Percentiles rank a stretch among this genome's conserved stretches.
phyloP scores from a whole-genome alignment of 176 grass and related monocot genomes.

The Metroxylon sagu region DNA sequence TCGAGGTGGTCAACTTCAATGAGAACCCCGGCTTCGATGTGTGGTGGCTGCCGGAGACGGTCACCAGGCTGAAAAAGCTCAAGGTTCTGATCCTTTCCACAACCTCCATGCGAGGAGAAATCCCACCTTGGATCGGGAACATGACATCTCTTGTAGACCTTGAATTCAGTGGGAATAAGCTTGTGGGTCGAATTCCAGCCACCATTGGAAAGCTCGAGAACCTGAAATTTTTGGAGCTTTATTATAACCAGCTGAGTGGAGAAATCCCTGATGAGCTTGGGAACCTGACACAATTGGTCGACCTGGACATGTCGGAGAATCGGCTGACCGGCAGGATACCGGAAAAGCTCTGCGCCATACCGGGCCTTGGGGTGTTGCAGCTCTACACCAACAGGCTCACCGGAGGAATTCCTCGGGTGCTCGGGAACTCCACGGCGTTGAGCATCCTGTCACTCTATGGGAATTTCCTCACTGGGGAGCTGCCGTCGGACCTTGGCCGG shows the following conservation, averaged over 20 bases:
- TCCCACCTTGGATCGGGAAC: constrained; percentile 80
- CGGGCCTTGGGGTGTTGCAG: constrained; percentile 52
- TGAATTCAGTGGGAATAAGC: constrained; percentile 62
- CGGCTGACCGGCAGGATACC: constrained; percentile 53
- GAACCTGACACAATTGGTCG: constrained; percentile 59
- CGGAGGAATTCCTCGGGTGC: constrained; percentile 51
- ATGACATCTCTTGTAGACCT: constrained; percentile 87
- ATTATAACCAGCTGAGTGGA: constrained; percentile 66
- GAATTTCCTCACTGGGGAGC: constrained; percentile 65
- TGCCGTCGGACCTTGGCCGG: constrained; percentile 53
- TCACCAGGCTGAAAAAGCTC: constrained; percentile 32
- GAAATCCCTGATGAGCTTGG: constrained; percentile 56
- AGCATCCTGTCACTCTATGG: constrained; percentile 65
- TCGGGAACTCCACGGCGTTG: constrained; percentile 68
- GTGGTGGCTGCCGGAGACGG: constrained; percentile 46
- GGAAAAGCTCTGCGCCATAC: constrained; percentile 35
- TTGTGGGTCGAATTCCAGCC: constrained; percentile 47
- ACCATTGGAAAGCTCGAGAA: constrained; percentile 31
- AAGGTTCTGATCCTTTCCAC: constrained; percentile 77
- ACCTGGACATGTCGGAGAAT: constrained; percentile 88
- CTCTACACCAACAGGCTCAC: constrained; percentile 63
- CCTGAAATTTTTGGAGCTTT: constrained; percentile 75
- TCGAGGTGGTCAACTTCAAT: constrained; percentile 75
- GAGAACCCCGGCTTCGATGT: constrained; percentile 70
- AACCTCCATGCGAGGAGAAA: constrained; percentile 45